phyloP scores from a whole-genome alignment of 139 green algal genomes.

The Picochlorum costavermella region DNA sequence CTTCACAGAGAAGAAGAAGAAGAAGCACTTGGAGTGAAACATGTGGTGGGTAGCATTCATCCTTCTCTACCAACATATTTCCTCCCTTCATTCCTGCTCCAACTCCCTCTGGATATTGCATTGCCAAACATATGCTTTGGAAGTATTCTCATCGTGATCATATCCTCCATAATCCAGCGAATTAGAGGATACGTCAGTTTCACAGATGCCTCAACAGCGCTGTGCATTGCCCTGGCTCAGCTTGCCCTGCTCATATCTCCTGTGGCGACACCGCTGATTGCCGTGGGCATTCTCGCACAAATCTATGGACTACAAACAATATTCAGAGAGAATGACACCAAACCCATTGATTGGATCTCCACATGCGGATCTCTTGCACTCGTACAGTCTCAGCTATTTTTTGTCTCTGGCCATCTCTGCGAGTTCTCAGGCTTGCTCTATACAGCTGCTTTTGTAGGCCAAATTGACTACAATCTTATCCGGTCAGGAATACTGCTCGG shows the following conservation, averaged over 20 bases:
- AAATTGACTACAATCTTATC: constrained; percentile 55
- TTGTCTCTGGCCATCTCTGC: constrained; percentile 77
- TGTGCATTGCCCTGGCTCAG: background rate
- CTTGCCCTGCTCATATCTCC: background rate
- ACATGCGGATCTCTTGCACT: constrained; percentile 15
- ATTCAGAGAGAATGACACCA: background rate
- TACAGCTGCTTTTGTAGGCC: constrained; percentile 78
- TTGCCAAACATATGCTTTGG: too few species aligned
- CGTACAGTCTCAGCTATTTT: constrained; percentile 55
- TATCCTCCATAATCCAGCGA: too few species aligned
- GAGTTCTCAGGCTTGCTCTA: constrained; percentile 85
- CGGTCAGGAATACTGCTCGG: constrained; percentile 49
- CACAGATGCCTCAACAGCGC: background rate
- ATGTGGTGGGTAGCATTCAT: too few species aligned
- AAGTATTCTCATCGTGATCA: too few species aligned
- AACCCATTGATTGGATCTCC: background rate
- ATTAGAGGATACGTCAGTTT: too few species aligned
- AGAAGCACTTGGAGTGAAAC: too few species aligned
- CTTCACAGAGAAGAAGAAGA: too few species aligned
- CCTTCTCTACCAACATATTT: too few species aligned
- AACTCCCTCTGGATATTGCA: too few species aligned
- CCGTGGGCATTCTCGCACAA: background rate
- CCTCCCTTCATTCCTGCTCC: too few species aligned
- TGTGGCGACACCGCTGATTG: background rate
- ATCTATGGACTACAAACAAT: background rate